Conservation (phyloP, 2,329 filamentous ascomycete species). For the Ceratocystis albifundus region DNA sequence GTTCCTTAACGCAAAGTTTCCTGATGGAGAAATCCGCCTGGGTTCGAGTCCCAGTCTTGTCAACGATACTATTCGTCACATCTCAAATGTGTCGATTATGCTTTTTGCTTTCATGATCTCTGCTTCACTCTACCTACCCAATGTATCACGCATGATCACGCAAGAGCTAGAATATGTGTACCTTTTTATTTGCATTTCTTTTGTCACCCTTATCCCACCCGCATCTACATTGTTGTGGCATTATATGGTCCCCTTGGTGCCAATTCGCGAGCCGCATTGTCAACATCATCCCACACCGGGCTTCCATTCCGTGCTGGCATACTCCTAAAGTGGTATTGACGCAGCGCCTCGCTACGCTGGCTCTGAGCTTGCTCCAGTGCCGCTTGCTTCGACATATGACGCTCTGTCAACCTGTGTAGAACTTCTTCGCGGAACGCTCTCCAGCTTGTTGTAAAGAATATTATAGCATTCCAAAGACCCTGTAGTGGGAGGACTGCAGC, state of each 20-base stretch:
- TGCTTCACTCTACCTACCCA: neutral
- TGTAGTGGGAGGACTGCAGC: conserved; percentile 65
- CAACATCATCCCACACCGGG: conserved; percentile 12
- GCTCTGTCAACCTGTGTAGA: neutral
- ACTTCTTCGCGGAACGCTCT: conserved; percentile 29
- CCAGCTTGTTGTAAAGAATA: conserved; percentile 59
- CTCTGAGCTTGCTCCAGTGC: neutral
- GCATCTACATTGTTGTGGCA: neutral
- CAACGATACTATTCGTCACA: neutral
- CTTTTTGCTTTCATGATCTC: neutral
- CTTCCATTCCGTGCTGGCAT: neutral
- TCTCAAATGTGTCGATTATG: neutral
- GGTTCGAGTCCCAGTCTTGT: conserved; percentile 23
- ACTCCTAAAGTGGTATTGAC: neutral
- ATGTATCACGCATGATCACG: neutral
- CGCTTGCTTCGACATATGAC: neutral
- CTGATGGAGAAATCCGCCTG: conserved; percentile 22
- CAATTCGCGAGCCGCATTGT: neutral
- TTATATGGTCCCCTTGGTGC: neutral
- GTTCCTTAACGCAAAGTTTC: conserved; percentile 17
- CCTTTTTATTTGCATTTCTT: neutral
- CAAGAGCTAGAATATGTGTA: neutral
- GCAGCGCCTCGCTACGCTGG: neutral
- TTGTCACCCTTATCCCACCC: neutral
- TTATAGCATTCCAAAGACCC: conserved; percentile 68